Base-by-base conservation (phyloP, 495 filamentous ascomycete genomes). In the Penicillium silybi region DNA sequence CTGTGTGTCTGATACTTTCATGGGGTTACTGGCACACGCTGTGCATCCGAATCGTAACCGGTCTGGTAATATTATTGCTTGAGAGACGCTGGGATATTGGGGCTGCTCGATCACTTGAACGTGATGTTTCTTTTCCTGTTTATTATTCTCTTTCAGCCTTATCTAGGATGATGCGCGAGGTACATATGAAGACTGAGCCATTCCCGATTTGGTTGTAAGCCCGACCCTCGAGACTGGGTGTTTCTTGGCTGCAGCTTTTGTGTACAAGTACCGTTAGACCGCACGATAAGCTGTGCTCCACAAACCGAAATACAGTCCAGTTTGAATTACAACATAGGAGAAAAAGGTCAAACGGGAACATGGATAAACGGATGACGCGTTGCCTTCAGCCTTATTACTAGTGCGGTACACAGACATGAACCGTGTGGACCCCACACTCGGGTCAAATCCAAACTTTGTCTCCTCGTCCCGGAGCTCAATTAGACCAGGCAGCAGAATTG, bases 11-110 rank as follows among this genome's bases (percentile, higher is more conserved):
- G 56, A 65, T 41, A 56, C 56, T 4, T 57, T 62, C 16, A 59
- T 58, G 43, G 40, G 65, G 25, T 56, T 59, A 25, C 46, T 66
- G 41, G 37, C 54, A 11, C 63, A 64, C 44, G 48, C 49, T 22
- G 61, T 60, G n/a, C 53, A 65, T 35, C 61, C 62, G 4, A 64
- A 54, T 23, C 50, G 58, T 13, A 52, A 42, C 22, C 64, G 61
- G 64, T 56, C 64, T 2, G 65, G 53, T 37, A 63, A 62, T 41
- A 62, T 62, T 39, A 59, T 62, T 34, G 58, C 63, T 44, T 50
- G 64, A 2, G 44, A 65, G 27, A 54, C 61, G 18, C 22, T 65
- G 4, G 64, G 58, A 6, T 63, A 63, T 20, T 63, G n/a, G 56
- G 64, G 62, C 58, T 22, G 64, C 58, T 6, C 57, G 56, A 8